Conservation (phyloP, 441 rosid species). For the Caryocar brasiliense region DNA sequence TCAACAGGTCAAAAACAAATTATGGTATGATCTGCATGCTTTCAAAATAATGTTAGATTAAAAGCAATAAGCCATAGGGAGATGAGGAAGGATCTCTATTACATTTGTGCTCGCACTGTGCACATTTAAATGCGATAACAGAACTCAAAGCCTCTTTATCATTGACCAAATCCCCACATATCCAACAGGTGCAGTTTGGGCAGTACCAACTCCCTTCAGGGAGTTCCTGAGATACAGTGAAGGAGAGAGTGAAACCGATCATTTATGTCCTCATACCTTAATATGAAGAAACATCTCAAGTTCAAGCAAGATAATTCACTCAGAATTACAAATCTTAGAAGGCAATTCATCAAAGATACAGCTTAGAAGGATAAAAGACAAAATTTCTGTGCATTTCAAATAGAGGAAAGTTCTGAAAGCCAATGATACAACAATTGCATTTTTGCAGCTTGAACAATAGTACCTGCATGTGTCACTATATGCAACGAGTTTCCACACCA, state of each 20-base stretch:
- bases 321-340: neutral
- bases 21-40: slow-evolving; percentile 1
- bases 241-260: neutral
- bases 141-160: slow-evolving; percentile 34
- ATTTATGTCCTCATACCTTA: slow-evolving; percentile 9
- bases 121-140: slow-evolving; percentile 53
- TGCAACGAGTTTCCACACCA: no score
- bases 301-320: neutral
- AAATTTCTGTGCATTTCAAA: neutral
- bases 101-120: slow-evolving; percentile 91
- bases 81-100: slow-evolving; percentile 21
- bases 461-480: no score
- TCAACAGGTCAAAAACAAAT: no score
- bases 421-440: no score
- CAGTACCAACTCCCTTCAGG: slow-evolving; percentile 96
- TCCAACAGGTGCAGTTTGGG: slow-evolving; percentile 77
- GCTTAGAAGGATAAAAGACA: neutral
- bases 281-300: neutral
- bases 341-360: neutral
- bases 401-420: no score
- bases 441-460: no score
- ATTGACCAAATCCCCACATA: slow-evolving; percentile 62
- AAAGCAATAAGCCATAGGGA: slow-evolving; percentile 11
- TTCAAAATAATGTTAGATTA: slow-evolving; percentile 2
- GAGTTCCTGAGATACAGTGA: slow-evolving; percentile 47